Conservation (phyloP, 306 rosid genomes). For the Lathyrus aphaca region DNA sequence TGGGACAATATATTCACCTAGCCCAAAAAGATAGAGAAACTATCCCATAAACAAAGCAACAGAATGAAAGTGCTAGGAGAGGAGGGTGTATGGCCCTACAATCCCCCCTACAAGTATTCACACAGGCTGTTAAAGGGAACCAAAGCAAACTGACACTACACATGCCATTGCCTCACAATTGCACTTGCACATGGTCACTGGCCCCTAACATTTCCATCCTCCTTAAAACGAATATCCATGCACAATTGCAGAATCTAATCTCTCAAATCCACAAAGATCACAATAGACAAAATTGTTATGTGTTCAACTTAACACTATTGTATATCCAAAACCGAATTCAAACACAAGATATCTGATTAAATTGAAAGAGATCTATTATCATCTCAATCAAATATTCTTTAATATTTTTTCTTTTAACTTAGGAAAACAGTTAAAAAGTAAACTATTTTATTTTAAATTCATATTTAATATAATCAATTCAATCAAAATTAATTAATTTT, state of each 20-base stretch:
- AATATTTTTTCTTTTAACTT: too few species aligned
- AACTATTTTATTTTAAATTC: neutral
- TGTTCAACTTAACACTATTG: too few species aligned
- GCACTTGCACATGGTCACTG: conserved; percentile 71
- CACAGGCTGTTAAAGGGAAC: conserved; percentile 69
- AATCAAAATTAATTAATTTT: conserved; percentile 4
- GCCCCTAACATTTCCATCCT: conserved; percentile 37
- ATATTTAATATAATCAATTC: neutral
- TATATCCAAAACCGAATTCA: too few species aligned
- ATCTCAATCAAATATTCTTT: too few species aligned
- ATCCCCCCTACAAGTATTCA: conserved; percentile 42
- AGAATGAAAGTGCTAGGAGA: conserved; percentile 21
- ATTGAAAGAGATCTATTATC: too few species aligned
- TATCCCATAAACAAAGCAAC: conserved; percentile 38
- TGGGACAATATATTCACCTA: conserved; percentile 34
- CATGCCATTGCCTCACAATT: conserved; percentile 77
- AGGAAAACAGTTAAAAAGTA: neutral
- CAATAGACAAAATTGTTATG: too few species aligned
- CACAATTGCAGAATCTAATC: too few species aligned
- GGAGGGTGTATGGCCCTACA: conserved; percentile 54
- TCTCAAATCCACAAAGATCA: too few species aligned
- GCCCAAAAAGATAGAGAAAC: conserved; percentile 44
- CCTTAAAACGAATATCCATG: too few species aligned
- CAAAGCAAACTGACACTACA: conserved; percentile 82
- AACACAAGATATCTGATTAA: too few species aligned